Evolutionary conservation across 306 rosid species (phyloP), one percentile per base, ranked within the genome.

Genomic region (Citrullus mucosospermus): DNA sequence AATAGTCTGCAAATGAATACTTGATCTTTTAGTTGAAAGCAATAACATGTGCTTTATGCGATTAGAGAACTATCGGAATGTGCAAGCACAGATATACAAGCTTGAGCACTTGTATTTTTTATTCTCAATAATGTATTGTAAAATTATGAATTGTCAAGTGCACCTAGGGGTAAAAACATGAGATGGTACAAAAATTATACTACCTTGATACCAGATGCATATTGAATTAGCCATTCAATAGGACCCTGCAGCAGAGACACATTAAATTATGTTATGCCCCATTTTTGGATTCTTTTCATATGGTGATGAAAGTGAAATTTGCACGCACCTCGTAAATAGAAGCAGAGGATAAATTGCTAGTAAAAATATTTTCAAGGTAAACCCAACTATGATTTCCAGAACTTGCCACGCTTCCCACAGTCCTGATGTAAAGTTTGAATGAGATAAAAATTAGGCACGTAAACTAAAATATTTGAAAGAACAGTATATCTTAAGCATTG

Each of bases 141-240:
- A 9, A 69, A 44, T 39, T 22, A 41, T 4, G 36, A 43, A 10
- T 43, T 43, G 12, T 44, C 58, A 25, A 70, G 25, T 7, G 39
- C 58, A 51, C 13, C 14, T 12, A 58, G 51, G 30, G 30, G 44
- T 73, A 9, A 22, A 4, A 5, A 48, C 13, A 22, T 7, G 61
- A 50, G 68, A 50, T 1, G 41, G 34, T 14, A 66, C 62, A 41
- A 79, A 70, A 65, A 70, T 71, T 12, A 41, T 20, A 48, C 55
- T 88, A 95, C 98, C 98, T 92, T 95, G 82, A 95, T 79, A 67
- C 96, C 96, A 71, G 85, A 85, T 44, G 91, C 92, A 91, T 84
- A 88, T 81, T 95, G 98, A 81, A 91, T 89, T 69, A 89, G 80
- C 95, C 95, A 92, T 80, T 91, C 97, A 78, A 87, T 88, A 65